A percentile compares a stretch with the other conserved stretches of the same genome.
phyloP scores from a whole-genome alignment of 176 grass and related monocot genomes.

The Otatea glauca region DNA sequence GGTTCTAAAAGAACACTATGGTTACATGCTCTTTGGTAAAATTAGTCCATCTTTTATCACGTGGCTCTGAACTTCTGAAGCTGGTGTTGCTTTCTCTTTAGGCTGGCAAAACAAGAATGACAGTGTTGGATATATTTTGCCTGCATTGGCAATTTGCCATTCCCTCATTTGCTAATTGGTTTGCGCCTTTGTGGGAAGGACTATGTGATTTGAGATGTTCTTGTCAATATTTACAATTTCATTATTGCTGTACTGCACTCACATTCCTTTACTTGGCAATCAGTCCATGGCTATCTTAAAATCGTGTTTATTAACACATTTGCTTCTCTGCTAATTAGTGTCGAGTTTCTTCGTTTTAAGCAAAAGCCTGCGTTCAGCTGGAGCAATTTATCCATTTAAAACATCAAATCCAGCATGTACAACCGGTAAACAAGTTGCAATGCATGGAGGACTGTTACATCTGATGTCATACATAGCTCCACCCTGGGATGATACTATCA shows the following conservation, averaged over 20 bases:
- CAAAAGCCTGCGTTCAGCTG: not conserved
- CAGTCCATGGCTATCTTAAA: not conserved
- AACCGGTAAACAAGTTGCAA: not conserved
- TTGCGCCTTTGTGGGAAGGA: constrained; percentile 2
- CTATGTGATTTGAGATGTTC: not conserved
- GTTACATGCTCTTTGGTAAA: constrained; percentile 2
- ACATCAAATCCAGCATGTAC: not conserved
- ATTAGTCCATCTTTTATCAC: not conserved
- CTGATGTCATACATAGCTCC: constrained; percentile 2
- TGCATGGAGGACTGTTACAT: constrained; percentile 6
- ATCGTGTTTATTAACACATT: not conserved
- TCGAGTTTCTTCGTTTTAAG: not conserved
- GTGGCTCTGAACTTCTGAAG: constrained; percentile 18
- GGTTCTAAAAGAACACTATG: constrained; percentile 7
- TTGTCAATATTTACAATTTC: not conserved
- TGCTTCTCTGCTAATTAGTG: not conserved
- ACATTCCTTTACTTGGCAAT: not conserved
- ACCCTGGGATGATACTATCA: not conserved
- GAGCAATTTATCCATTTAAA: not conserved
- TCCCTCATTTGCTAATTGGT: not conserved
- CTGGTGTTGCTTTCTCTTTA: not conserved
- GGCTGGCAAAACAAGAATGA: not conserved
- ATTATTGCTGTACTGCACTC: not conserved
- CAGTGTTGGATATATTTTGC: too few species aligned
- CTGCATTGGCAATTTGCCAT: too few species aligned